A percentile compares a stretch with the other conserved stretches of the same genome.
These are phyloP conservation scores for Nephelium lappaceum DNA, from an alignment of 345 rosid species.

Conservation along the genomic window DNA sequence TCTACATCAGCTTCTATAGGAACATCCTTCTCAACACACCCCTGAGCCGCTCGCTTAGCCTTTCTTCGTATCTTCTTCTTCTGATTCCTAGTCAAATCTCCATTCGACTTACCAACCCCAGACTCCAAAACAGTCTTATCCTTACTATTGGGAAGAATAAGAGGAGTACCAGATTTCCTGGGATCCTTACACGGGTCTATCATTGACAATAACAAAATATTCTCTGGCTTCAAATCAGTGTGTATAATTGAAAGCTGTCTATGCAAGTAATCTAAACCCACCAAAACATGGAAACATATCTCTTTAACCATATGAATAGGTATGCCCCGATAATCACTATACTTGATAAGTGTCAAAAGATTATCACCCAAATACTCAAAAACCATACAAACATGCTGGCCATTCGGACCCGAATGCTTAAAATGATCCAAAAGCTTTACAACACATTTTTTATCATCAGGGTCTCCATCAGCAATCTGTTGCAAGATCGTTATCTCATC, in stretches of 20 bases:
- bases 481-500: slow-evolving; percentile 77
- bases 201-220: slow-evolving; percentile 60
- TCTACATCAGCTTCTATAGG: slow-evolving; percentile 38
- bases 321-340: slow-evolving; percentile 56
- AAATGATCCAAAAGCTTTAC: slow-evolving; percentile 82
- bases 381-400: slow-evolving; percentile 81
- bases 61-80: slow-evolving; percentile 64
- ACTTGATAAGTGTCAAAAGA: slow-evolving; percentile 71
- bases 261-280: slow-evolving; percentile 73
- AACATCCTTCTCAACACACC: slow-evolving; percentile 49
- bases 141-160: slow-evolving; percentile 46
- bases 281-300: slow-evolving; percentile 56
- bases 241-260: slow-evolving; percentile 75
- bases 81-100: slow-evolving; percentile 56
- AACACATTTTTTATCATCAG: slow-evolving; percentile 61
- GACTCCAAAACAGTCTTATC: slow-evolving; percentile 42
- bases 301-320: slow-evolving; percentile 63
- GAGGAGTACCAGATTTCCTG: slow-evolving; percentile 46
- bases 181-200: slow-evolving; percentile 66
- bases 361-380: slow-evolving; percentile 78
- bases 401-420: slow-evolving; percentile 79
- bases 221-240: slow-evolving; percentile 74
- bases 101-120: slow-evolving; percentile 39
- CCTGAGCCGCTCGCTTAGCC: slow-evolving; percentile 61
- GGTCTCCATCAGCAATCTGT: slow-evolving; percentile 68